Conservation (phyloP, 2,329 filamentous ascomycete genomes). For the Aspergillus oerlinghausenensis region DNA sequence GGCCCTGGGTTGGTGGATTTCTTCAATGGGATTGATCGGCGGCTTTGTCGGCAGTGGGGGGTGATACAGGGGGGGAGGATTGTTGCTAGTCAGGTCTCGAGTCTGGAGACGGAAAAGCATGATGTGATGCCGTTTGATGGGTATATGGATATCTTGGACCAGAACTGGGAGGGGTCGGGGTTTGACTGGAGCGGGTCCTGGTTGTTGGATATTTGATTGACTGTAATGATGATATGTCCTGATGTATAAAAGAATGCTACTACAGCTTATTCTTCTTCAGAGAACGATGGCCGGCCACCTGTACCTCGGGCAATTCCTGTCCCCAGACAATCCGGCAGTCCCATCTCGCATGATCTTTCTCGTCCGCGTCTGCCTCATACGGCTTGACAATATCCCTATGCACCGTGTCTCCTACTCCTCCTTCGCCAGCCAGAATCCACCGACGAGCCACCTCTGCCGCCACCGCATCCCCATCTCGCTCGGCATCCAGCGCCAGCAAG, state of each 20-base stretch:
- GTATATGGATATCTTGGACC: conserved; percentile 15
- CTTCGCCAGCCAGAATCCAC: conserved; percentile 31
- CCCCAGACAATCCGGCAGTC: conserved; percentile 31
- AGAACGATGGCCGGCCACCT: neutral
- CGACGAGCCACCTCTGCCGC: conserved; percentile 32
- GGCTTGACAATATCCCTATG: conserved; percentile 21
- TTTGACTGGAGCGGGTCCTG: conserved; percentile 26
- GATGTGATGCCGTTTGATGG: conserved; percentile 14
- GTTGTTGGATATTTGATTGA: conserved; percentile 17
- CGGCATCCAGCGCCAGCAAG: conserved; percentile 36
- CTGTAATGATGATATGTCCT: neutral
- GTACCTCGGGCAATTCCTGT: conserved; percentile 17
- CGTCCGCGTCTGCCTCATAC: neutral
- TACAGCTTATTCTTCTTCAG: neutral
- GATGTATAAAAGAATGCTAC: neutral
- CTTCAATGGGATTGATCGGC: neutral
- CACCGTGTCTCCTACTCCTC: conserved; percentile 23
- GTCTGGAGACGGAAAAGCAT: neutral
- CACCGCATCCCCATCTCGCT: conserved; percentile 27
- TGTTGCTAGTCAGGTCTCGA: neutral
- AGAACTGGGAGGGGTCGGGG: conserved; percentile 21
- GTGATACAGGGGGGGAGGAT: neutral
- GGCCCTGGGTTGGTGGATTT: neutral
- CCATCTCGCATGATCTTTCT: conserved; percentile 18
- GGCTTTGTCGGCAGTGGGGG: neutral